Conservation (phyloP, 1,284 basidiomycete genomes). For the Leccinum solheimii region DNA sequence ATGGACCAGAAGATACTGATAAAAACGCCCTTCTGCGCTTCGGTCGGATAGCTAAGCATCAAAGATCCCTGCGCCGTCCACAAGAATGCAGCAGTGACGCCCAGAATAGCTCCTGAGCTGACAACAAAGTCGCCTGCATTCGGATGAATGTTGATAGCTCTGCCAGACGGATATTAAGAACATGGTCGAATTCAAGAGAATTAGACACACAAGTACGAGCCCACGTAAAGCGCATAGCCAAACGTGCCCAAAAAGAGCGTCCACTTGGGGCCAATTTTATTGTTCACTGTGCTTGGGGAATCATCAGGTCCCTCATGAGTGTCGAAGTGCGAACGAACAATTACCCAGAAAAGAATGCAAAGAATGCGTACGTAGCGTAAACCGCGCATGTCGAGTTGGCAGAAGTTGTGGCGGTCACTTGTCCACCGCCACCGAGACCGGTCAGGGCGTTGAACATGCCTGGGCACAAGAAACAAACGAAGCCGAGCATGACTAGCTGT, state of each 20-base stretch:
- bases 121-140: constrained; percentile 49
- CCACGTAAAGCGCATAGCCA: constrained; percentile 56
- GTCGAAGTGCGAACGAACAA: neutral
- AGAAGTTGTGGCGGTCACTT: constrained; percentile 33
- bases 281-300: constrained; percentile 46
- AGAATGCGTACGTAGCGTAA: constrained; percentile 45
- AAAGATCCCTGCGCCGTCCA: constrained; percentile 67
- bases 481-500: constrained; percentile 38
- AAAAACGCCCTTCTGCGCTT: constrained; percentile 56
- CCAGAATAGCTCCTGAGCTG: constrained; percentile 58
- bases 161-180: too few relatives aligned
- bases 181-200: too few relatives aligned
- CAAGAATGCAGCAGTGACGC: constrained; percentile 62
- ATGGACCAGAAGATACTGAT: constrained; percentile 70
- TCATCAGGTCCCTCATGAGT: neutral
- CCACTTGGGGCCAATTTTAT: constrained; percentile 51
- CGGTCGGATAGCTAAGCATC: constrained; percentile 63
- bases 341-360: constrained; percentile 48
- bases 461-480: constrained; percentile 43
- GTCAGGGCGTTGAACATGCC: constrained; percentile 37
- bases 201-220: constrained; percentile 41
- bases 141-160: constrained; percentile 39
- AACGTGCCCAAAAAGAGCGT: constrained; percentile 55
- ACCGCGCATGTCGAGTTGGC: constrained; percentile 42
- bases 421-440: constrained; percentile 42